Base-by-base conservation (phyloP, 768 basidiomycete species). In the Roridomyces roridus region DNA sequence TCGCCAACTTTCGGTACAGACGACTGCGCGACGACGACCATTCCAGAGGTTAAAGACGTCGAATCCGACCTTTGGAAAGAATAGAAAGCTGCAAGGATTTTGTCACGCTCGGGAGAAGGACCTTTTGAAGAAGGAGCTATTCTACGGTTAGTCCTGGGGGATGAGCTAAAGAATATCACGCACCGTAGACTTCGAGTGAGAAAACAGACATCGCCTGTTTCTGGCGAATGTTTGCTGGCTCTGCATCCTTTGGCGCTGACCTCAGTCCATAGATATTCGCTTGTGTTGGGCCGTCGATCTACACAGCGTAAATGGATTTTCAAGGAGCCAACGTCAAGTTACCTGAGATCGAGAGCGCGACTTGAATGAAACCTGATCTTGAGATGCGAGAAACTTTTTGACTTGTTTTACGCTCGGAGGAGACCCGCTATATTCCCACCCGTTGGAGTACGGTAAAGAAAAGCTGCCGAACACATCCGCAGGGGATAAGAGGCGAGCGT, bases 111-210 rank as follows among this genome's bases (percentile, higher is more conserved):
- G 0, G 91, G 81, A 70, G 92, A 79, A 0, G 94, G 90, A 11
- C 86, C 74, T 28, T 81, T 78, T 14, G 80, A 76, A 1, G 91
- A 88, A 14, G 83, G 84, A 15, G 82, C 92, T 92, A 60, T 4
- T 48, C 14, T 51, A 55, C 21, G 37, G 15, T 12, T 34, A 31
- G 21, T 48, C 21, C 21, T 15, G 31, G 31, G 15, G 15, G 18
- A n/a, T 44, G 9, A 49, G 5, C 17, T 26, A n/a, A 10, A n/a
- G 35, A 41, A 28, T 6, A 35, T 14, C 5, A 67, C 85, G 53
- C 52, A 92, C 96, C 91, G 64, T 96, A 93, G 2, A 95, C 73
- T 70, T 99, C 97, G 39, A 98, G 68, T 2, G 91, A 86, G 35
- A 98, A 70, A 8, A 93, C 74, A 0, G 88, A 84, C 90, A 98